Percentiles rank a stretch among this genome's conserved stretches.
Evolutionary conservation across 805 yeast genomes (phyloP).

Genomic region (Candida ulmi): DNA sequence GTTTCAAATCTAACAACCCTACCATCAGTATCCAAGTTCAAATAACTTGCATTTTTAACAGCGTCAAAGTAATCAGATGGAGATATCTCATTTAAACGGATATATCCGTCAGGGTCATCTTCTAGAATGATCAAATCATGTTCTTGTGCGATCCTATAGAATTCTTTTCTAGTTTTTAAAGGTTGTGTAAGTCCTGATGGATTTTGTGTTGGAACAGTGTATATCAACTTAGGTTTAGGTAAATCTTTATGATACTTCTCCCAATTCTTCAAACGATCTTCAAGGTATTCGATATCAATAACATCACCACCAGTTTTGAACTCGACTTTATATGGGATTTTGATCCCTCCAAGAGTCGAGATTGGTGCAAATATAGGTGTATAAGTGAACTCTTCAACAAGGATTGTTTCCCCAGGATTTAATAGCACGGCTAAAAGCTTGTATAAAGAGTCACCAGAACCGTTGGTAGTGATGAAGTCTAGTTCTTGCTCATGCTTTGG

Average conservation of each 20-base stretch:
- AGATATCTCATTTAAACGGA: constrained; percentile 38
- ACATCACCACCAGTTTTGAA: constrained; percentile 31
- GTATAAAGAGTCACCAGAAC: constrained; percentile 51
- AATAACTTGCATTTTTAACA: constrained; percentile 44
- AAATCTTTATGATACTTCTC: constrained; percentile 39
- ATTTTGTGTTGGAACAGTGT: constrained; percentile 64
- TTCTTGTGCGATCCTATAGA: constrained; percentile 46
- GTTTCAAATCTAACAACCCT: constrained; percentile 75
- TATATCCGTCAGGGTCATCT: constrained; percentile 70
- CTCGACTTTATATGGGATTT: constrained; percentile 40
- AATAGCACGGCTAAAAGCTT: constrained; percentile 42
- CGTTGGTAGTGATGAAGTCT: constrained; percentile 39
- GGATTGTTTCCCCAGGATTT: constrained; percentile 48
- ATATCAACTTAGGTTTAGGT: constrained; percentile 47
- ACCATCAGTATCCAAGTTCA: constrained; percentile 64
- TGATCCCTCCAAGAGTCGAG: constrained; percentile 39
- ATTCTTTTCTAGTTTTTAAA: constrained; percentile 37
- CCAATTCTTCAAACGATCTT: constrained; percentile 40
- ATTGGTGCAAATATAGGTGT: constrained; percentile 46
- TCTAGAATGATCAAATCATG: constrained; percentile 57
- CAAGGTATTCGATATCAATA: constrained; percentile 45
- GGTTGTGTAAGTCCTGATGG: constrained; percentile 58
- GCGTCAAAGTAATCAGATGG: constrained; percentile 32
- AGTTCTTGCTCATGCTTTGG: constrained; percentile 38
- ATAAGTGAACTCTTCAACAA: constrained; percentile 65